A percentile compares a stretch with the other conserved stretches of the same genome.
These are phyloP conservation scores for Cryptosporidium canis DNA, from an alignment of 169 alveolate species.

Conservation along the genomic window DNA sequence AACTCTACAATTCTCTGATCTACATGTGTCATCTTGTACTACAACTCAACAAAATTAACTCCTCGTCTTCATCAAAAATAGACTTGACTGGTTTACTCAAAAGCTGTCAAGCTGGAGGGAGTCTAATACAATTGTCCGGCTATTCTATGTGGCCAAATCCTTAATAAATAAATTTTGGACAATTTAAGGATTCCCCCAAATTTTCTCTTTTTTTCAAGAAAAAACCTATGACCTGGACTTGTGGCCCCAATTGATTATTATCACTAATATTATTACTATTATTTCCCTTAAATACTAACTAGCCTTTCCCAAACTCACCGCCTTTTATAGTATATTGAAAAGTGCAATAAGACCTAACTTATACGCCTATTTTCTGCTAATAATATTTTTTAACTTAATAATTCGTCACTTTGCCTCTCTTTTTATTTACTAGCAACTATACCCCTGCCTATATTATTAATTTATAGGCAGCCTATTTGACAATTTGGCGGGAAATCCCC, in stretches of 20 bases:
- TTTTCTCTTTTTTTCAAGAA: neutral
- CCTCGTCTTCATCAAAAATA: neutral
- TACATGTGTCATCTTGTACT: slow-evolving; percentile 18
- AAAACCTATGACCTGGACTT: neutral
- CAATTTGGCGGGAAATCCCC: no score
- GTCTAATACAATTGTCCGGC: neutral
- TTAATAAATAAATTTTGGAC: neutral
- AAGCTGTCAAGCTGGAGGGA: neutral
- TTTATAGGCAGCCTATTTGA: no score
- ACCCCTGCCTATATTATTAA: no score
- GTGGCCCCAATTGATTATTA: neutral
- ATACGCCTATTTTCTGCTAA: neutral
- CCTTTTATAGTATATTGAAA: neutral
- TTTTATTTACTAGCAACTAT: neutral
- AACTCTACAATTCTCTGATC: slow-evolving; percentile 7
- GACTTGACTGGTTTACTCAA: neutral
- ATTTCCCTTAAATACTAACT: neutral
- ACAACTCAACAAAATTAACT: neutral
- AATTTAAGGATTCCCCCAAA: neutral
- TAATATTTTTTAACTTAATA: neutral
- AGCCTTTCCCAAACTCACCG: neutral
- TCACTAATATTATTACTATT: neutral
- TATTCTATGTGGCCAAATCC: neutral
- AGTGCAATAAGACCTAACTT: neutral
- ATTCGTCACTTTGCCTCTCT: neutral